Percentiles rank a stretch among this genome's conserved stretches.
phyloP scores from a whole-genome alignment of 2,329 filamentous ascomycete species.

The Stemphylium vesicarium region DNA sequence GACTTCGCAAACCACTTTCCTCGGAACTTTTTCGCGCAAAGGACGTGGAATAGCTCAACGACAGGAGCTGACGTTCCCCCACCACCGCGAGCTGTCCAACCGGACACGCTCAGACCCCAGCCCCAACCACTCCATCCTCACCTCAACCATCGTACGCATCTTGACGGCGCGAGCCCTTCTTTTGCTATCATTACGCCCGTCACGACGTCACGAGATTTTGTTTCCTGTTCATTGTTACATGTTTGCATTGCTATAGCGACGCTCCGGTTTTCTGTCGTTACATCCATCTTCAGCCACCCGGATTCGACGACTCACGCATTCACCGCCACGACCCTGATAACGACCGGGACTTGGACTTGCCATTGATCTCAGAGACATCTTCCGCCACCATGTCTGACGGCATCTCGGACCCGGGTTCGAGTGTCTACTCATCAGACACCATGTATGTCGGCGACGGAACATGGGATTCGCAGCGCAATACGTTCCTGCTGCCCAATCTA shows the following conservation, averaged over 20 bases:
- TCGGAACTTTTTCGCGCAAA: conserved; percentile 7
- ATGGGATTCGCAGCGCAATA: conserved; percentile 79
- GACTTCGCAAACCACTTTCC: conserved; percentile 9
- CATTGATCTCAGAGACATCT: not conserved
- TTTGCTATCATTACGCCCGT: conserved; percentile 28
- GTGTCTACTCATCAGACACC: conserved; percentile 75
- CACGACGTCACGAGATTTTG: conserved; percentile 42
- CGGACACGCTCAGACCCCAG: conserved; percentile 37
- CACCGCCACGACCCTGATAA: conserved; percentile 8
- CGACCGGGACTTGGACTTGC: not conserved
- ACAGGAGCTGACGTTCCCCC: conserved; percentile 33
- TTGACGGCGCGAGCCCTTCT: conserved; percentile 22
- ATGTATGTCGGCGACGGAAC: conserved; percentile 81
- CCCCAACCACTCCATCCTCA: conserved; percentile 20
- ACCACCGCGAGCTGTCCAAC: conserved; percentile 39
- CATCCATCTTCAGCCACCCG: conserved; percentile 5
- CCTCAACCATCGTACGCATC: conserved; percentile 27
- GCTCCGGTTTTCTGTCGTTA: conserved; percentile 11
- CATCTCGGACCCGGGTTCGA: conserved; percentile 73
- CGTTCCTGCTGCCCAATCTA: conserved; percentile 78
- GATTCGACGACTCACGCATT: conserved; percentile 15
- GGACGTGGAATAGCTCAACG: conserved; percentile 24
- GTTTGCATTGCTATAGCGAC: conserved; percentile 15
- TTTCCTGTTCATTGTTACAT: conserved; percentile 17
- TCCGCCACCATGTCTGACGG: conserved; percentile 39